Percentiles rank a stretch among this genome's conserved stretches.
These are phyloP conservation scores for Jimgerdemannia flammicorona DNA, from an alignment of 192 early-diverging fungal genomes.

Conservation along the genomic window DNA sequence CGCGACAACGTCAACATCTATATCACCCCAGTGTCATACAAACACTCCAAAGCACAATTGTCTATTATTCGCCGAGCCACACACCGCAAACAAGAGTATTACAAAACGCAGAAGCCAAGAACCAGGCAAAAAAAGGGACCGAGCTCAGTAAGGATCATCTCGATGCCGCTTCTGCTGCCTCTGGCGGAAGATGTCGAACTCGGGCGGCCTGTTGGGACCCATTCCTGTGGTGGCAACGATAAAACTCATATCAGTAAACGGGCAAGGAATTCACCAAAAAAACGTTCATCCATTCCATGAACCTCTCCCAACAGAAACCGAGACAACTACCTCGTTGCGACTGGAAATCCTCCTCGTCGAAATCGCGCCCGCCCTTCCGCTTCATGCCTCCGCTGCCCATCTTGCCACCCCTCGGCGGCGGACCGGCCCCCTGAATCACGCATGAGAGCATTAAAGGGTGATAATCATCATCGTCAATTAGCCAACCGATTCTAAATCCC, in stretches of 20 bases:
- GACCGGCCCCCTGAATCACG: background rate
- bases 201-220: conserved; percentile 52
- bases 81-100: too few species aligned
- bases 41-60: too few species aligned
- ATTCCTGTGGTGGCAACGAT: conserved; percentile 15
- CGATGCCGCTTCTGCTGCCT: conserved; percentile 38
- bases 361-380: conserved; percentile 38
- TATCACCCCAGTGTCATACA: too few species aligned
- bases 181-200: conserved; percentile 48
- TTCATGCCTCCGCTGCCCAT: conserved; percentile 28
- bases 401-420: background rate
- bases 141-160: conserved; percentile 20
- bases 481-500: too few species aligned
- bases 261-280: background rate
- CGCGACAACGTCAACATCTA: too few species aligned
- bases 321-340: conserved; percentile 9
- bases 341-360: conserved; percentile 36
- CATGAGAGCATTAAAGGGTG: background rate
- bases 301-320: too few species aligned
- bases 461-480: too few species aligned
- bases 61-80: too few species aligned
- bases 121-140: too few species aligned
- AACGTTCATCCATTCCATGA: background rate
- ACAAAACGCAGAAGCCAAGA: too few species aligned
- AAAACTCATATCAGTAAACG: background rate